These are phyloP conservation scores for Trichoderma breve DNA, from an alignment of 2,329 filamentous ascomycete genomes.

Conservation along the genomic window DNA sequence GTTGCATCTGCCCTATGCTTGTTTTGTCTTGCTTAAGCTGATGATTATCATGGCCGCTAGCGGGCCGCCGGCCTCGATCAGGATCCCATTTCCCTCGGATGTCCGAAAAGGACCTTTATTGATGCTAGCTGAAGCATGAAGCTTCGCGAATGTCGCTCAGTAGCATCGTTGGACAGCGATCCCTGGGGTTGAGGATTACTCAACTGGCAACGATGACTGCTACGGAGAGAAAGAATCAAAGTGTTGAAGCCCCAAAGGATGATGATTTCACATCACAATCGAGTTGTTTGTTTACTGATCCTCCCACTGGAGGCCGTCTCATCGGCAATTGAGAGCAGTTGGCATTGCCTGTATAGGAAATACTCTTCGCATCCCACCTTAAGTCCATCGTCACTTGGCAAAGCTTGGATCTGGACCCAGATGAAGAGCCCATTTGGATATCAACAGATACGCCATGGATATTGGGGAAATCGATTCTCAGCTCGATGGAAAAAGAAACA, in stretches of 20 bases:
- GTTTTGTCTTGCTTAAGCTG: not conserved
- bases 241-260: conserved; percentile 3
- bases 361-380: not conserved
- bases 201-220: not conserved
- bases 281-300: not conserved
- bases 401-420: not conserved
- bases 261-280: not conserved
- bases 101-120: not conserved
- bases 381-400: not conserved
- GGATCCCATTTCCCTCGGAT: not conserved
- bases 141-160: not conserved
- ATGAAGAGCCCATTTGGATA: not conserved
- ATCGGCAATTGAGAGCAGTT: not conserved
- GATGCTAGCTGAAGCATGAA: not conserved
- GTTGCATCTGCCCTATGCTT: not conserved
- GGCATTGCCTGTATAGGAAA: not conserved
- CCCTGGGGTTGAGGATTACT: not conserved
- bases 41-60: conserved; percentile 1
- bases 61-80: conserved; percentile 11
- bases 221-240: not conserved
- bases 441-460: not conserved
- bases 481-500: not conserved
- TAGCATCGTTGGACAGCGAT: not conserved
- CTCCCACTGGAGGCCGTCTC: not conserved
- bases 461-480: not conserved